Evolutionary conservation across 75 land plant genomes (phyloP), one percentile per base, ranked within the genome.

Genomic region (Pinus tabuliformis): DNA sequence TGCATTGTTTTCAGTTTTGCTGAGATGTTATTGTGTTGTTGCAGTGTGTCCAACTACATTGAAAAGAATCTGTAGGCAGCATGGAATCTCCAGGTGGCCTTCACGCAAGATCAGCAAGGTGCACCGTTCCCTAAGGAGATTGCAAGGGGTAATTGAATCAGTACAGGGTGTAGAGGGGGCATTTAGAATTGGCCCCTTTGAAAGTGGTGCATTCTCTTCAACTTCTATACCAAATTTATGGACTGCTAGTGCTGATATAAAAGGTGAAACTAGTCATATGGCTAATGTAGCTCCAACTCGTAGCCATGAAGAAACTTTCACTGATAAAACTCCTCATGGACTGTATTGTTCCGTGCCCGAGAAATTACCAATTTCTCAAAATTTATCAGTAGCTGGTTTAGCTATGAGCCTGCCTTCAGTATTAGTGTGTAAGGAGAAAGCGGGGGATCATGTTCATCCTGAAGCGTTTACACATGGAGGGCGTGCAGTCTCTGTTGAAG

Each of bases 81-180:
- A 89, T 79, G 91, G 91, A 13, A 89, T 89, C 11, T 80, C 84
- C 57, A 77, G 91, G 59, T 89, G 91, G 91, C 91, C 91, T 62
- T 89, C 91, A 45, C 81, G 87, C 49, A 86, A 86, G 60, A 78
- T 86, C 76, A 86, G 84, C 59, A 86, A 86, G 77, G 84, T 86
- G 14, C 74, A 70, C 12, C 93, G 80, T 49, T 90, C 92, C 20
- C 75, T 92, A 36, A 78, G 63, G 62, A 92, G 90, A 73, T 81
- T 92, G 59, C 87, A 95, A 70, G 87, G 81, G 54, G 94, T 95
- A 7, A 93, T 95, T 61, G 97, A 95, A 64, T 95, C 98, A n/a
- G 98, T 93, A 57, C 88, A 95, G 73, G 98, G 92, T 73, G 82
- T 80, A 21, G 84, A 84, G 36, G 89, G 91, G 12, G 56, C 86